These are phyloP conservation scores for Amanita pseudoporphyria DNA, from an alignment of 768 basidiomycete genomes.

Conservation along the genomic window DNA sequence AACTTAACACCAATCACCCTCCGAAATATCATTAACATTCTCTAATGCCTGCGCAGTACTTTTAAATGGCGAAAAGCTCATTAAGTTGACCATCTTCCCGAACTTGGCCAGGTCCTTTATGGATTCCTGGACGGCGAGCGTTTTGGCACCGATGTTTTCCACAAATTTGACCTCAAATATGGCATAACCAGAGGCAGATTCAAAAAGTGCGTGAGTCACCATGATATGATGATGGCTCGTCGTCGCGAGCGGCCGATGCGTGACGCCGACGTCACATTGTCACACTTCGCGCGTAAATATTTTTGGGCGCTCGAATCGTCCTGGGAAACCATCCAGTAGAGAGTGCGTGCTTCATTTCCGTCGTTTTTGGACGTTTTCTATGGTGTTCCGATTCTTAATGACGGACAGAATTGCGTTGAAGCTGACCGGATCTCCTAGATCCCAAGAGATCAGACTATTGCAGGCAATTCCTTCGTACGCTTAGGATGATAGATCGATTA, in stretches of 20 bases:
- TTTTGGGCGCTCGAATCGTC: too few relatives aligned
- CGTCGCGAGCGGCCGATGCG: conserved; percentile 20
- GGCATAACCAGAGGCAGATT: conserved; percentile 90
- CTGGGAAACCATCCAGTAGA: too few relatives aligned
- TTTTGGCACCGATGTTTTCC: conserved; percentile 81
- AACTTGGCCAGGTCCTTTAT: conserved; percentile 85
- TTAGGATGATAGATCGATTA: too few relatives aligned
- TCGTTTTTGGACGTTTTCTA: too few relatives aligned
- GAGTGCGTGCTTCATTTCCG: too few relatives aligned
- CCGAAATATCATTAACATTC: conserved; percentile 93
- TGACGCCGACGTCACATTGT: conserved; percentile 1
- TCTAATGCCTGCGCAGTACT: conserved; percentile 89
- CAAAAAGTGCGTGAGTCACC: conserved; percentile 86
- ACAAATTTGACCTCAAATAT: conserved; percentile 80
- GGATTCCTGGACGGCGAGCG: conserved; percentile 72
- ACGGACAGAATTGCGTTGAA: too few relatives aligned
- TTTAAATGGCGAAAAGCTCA: conserved; percentile 92
- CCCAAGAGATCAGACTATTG: too few relatives aligned
- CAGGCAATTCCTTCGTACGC: too few relatives aligned
- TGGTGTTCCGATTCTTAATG: too few relatives aligned
- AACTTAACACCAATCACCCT: conserved; percentile 41
- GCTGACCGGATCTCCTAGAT: too few relatives aligned
- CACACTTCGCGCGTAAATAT: too few relatives aligned
- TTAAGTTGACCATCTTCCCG: conserved; percentile 81
- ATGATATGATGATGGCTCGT: conserved; percentile 35